Conservation (phyloP, 352 stramenopile species). For the Globisporangium sylvaticum region DNA sequence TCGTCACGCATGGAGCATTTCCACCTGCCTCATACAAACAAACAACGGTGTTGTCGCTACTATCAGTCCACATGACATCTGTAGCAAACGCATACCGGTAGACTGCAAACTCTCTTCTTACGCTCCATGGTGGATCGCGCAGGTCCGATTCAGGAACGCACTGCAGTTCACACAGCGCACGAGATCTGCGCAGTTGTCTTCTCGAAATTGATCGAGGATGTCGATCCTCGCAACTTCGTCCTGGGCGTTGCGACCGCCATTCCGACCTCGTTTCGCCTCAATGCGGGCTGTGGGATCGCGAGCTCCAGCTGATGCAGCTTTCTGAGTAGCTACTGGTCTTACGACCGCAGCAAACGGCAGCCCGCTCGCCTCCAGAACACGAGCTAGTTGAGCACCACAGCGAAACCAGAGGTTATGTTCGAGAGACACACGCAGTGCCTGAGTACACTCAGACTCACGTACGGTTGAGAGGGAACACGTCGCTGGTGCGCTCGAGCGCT, state of each 20-base stretch:
- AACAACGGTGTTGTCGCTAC: too few relatives aligned
- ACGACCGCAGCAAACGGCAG: neutral
- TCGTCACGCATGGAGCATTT: too few relatives aligned
- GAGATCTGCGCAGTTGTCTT: neutral
- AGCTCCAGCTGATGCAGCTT: neutral
- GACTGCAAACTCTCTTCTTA: neutral
- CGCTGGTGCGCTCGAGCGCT: neutral
- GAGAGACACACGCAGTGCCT: neutral
- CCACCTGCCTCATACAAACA: too few relatives aligned
- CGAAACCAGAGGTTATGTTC: neutral
- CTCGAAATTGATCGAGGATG: neutral
- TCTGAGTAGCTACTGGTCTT: neutral
- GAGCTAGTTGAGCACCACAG: neutral
- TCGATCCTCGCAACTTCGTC: neutral
- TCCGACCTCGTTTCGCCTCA: neutral
- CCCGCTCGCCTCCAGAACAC: neutral
- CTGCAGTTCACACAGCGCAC: neutral
- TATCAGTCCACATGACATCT: neutral
- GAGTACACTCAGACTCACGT: too few relatives aligned
- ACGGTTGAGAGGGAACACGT: constrained; percentile 6
- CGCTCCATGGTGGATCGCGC: neutral
- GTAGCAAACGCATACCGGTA: neutral
- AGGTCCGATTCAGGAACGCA: neutral
- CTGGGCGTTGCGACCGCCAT: neutral
- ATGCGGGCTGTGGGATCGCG: neutral